Base-by-base conservation (phyloP, 176 grass and related monocot species). In the Raddia guianensis region DNA sequence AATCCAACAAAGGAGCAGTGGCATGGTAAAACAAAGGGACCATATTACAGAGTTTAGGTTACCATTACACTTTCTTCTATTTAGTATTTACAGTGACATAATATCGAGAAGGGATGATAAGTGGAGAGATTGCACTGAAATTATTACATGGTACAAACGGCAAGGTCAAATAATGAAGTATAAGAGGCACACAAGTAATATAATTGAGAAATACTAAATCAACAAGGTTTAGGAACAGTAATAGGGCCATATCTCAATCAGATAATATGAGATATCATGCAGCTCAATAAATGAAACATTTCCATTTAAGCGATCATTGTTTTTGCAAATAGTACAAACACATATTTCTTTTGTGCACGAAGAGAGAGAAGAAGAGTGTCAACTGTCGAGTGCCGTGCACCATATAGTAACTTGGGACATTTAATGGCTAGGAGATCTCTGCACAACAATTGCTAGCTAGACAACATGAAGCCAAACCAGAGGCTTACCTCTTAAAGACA, bases 401-500 rank as follows among this genome's bases (percentile, higher is more conserved):
- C 9, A 49, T 49, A 63, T 18, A 71, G 20, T 21, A 21, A 58
- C 8, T 55, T 49, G 8, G 27, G 6, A 33, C 13, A 82, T 55
- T 55, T 9, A 8, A 20, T 34, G 34, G 49, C 5, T 45, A 71
- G 15, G 21, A 70, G 71, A 7, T 52, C 8, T 20, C 0, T 9
- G 12, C 27, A 10, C 4, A 37, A 6, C 5, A n/a, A 84, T 58
- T 56, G 55, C 35, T 57, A 53, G 18, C 19, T 14, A 73, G 35
- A 65, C 4, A 77, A 77, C 72, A 77, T 66, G 51, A 50, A 77
- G 21, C 16, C 37, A 79, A 83, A 50, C 10, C 32, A 64, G 19
- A 12, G 0, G 42, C 51, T 80, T 85, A 94, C 95, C 88, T 91
- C 82, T 83, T 94, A 81, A 94, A 98, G n/a, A 75, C 66, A 1